These are phyloP conservation scores for Takakia lepidozioides DNA, from an alignment of 225 moss, liverwort and hornwort species.

Conservation along the genomic window DNA sequence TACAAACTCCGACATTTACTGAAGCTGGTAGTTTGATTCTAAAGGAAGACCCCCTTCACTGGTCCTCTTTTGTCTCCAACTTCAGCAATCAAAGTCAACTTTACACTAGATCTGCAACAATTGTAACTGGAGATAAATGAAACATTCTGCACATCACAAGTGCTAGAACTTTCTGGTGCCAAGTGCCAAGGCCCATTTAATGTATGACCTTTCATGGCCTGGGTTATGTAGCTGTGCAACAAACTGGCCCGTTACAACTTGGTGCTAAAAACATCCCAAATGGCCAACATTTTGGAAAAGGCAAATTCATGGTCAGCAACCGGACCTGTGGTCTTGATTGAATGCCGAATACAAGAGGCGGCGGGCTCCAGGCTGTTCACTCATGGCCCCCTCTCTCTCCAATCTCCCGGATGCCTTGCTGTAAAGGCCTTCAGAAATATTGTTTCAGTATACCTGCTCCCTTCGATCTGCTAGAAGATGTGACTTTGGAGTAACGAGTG, in stretches of 20 bases:
- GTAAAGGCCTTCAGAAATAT: neutral
- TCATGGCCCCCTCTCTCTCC: conserved; percentile 27
- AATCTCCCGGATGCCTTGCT: neutral
- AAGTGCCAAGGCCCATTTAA: neutral
- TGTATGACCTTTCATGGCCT: neutral
- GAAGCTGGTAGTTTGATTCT: too few species aligned
- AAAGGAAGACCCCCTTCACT: too few species aligned
- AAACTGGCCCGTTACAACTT: neutral
- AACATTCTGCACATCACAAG: too few species aligned
- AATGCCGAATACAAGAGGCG: conserved; percentile 64
- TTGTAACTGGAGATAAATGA: too few species aligned
- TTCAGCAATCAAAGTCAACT: too few species aligned
- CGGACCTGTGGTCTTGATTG: conserved; percentile 91
- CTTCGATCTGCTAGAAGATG: neutral
- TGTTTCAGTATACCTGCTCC: neutral
- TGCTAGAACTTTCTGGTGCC: too few species aligned
- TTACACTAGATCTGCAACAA: too few species aligned
- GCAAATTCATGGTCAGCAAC: neutral
- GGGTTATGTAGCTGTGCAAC: neutral
- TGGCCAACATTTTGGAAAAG: neutral
- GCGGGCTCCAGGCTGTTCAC: conserved; percentile 33
- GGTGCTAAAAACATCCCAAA: neutral
- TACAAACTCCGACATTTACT: too few species aligned
- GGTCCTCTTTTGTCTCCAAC: too few species aligned
- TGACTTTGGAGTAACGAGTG: too few species aligned